Evolutionary conservation across 768 basidiomycete species (phyloP), one percentile per base, ranked within the genome.

Genomic region (Phaffia australis): DNA sequence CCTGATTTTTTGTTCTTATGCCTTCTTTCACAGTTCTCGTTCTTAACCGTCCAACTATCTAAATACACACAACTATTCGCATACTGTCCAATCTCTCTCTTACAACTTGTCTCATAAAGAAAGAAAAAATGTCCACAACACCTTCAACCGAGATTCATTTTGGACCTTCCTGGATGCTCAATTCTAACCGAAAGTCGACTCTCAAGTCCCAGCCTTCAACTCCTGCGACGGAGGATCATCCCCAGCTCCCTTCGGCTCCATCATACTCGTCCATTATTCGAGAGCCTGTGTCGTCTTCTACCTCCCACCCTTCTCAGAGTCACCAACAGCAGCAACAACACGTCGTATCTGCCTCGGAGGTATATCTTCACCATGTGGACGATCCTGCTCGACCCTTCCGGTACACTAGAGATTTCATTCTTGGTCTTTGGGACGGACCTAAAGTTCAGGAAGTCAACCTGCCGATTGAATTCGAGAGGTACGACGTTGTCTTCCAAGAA

Each of bases 401-500:
- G 73, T 92, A 90, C 78, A 83, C 87, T 5, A 89, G 85, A 77
- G 88, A 89, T 72, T 88, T 89, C 61, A 80, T 92, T 78, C 81
- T 91, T 63, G 80, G 83, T 78, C 86, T 92, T 69, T 91, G 87
- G 76, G 86, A 81, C 75, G 88, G 63, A 32, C 52, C 89, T 69
- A 86, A 86, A 61, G 83, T 83, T 29, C 84, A 85, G 49, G 84
- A 81, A 71, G 82, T 84, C 69, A 84, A 84, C 55, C 81, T 92
- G 46, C 87, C 86, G 54, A 79, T 89, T 51, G 89, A 91, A 77
- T 88, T 91, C 18, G 89, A 90, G 76, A 81, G 86, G 69, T 89
- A 87, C 86, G 87, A 90, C 67, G 89, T 89, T 64, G 85, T 93
- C 71, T 87, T 90, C 29, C 84, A 85, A 66, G 89, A 90, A 73